Evolutionary conservation across 768 basidiomycete species (phyloP).

Genomic region (Russula brevipes): DNA sequence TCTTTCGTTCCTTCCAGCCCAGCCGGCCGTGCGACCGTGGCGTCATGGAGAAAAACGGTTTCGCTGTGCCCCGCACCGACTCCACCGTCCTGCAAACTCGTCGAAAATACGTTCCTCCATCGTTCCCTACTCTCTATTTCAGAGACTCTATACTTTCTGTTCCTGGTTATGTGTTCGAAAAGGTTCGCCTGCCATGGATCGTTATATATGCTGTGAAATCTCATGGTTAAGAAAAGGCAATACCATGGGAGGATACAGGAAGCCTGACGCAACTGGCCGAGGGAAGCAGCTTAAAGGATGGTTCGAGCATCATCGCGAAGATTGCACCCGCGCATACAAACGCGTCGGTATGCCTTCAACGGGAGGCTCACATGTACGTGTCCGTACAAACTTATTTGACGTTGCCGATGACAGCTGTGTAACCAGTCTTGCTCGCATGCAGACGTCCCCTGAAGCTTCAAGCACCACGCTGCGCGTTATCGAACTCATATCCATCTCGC

Average conservation of each 20-base stretch:
- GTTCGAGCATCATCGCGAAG: conserved; percentile 64
- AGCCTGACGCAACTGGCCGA: conserved; percentile 65
- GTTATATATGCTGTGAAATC: neutral
- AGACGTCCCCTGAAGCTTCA: conserved; percentile 45
- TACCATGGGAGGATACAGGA: conserved; percentile 67
- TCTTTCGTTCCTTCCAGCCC: neutral
- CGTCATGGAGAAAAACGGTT: conserved; percentile 12
- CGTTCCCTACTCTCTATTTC: conserved; percentile 56
- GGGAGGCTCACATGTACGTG: conserved; percentile 63
- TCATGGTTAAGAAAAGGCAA: conserved; percentile 38
- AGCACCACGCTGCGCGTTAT: conserved; percentile 53
- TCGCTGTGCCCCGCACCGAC: conserved; percentile 7
- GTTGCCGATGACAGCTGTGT: neutral
- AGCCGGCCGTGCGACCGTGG: neutral
- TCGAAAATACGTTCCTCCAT: conserved; percentile 52
- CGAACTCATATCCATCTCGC: conserved; percentile 64
- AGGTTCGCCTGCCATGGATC: conserved; percentile 37
- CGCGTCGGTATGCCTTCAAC: conserved; percentile 64
- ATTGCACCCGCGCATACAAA: conserved; percentile 69
- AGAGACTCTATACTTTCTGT: conserved; percentile 50
- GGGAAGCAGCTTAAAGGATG: conserved; percentile 65
- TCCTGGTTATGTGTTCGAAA: conserved; percentile 70
- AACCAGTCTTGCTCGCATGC: conserved; percentile 47
- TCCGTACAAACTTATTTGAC: neutral
- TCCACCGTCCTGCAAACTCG: conserved; percentile 24